These are phyloP conservation scores for Jaltomata sinuosa DNA, from an alignment of 257 asterid genomes.

Conservation along the genomic window DNA sequence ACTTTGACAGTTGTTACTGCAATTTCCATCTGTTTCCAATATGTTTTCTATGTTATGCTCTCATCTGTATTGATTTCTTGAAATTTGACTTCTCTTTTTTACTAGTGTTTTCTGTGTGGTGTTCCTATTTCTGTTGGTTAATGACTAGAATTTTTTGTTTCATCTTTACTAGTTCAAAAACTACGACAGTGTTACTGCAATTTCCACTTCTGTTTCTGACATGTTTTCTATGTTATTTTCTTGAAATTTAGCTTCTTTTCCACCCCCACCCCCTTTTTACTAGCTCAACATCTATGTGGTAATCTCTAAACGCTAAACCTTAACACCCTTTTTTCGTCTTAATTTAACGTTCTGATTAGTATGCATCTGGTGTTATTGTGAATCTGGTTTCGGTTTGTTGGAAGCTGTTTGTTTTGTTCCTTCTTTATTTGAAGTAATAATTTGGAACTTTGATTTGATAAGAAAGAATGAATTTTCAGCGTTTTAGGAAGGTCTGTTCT, in stretches of 20 bases:
- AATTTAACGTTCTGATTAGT: neutral
- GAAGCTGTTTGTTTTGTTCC: neutral
- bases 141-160: neutral
- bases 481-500: slow-evolving; percentile 31
- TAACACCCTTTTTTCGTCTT: neutral
- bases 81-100: neutral
- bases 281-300: neutral
- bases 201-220: neutral
- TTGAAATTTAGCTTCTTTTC: neutral
- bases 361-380: neutral
- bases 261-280: too few relatives aligned
- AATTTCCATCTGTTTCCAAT: neutral
- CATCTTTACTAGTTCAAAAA: slow-evolving; percentile 32
- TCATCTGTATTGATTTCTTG: neutral
- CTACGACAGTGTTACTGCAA: slow-evolving; percentile 15
- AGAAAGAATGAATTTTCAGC: slow-evolving; percentile 10
- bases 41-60: neutral
- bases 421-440: neutral
- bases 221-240: neutral
- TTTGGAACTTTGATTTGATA: neutral
- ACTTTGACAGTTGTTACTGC: slow-evolving; percentile 21
- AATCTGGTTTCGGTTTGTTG: neutral
- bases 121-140: neutral
- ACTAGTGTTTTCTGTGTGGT: neutral
- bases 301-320: neutral